These are phyloP conservation scores for Cladorrhinum sp. DNA, from an alignment of 2,329 filamentous ascomycete genomes.

Conservation along the genomic window DNA sequence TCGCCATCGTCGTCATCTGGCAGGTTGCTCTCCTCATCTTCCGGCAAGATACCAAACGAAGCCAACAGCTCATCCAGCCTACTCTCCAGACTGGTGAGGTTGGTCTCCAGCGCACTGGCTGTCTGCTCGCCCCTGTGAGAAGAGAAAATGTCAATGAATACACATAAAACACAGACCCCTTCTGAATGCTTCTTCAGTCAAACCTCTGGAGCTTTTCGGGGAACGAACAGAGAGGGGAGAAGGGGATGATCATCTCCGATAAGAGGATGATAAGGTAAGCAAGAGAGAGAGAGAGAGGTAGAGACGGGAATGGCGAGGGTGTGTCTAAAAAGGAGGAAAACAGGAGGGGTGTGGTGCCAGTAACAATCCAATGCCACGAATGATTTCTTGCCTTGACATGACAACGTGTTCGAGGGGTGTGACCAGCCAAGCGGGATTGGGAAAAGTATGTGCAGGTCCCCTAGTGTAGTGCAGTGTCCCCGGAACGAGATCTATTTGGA, in stretches of 20 bases:
- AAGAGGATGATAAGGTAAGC: neutral
- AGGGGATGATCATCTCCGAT: neutral
- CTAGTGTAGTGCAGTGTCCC: neutral
- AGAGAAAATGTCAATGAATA: neutral
- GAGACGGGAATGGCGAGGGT: no score
- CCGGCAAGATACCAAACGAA: constrained; percentile 38
- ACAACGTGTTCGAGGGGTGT: neutral
- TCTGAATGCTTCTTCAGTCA: neutral
- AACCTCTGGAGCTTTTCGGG: neutral
- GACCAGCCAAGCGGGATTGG: neutral
- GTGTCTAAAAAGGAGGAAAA: neutral
- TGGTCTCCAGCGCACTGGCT: constrained; percentile 51
- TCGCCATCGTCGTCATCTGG: constrained; percentile 12
- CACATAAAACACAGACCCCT: neutral
- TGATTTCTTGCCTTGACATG: neutral
- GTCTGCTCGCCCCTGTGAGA: constrained; percentile 51
- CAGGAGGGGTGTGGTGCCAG: neutral
- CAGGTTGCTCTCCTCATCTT: neutral
- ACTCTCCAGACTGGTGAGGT: constrained; percentile 50
- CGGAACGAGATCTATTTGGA: neutral
- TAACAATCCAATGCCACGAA: neutral
- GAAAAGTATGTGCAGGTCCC: neutral
- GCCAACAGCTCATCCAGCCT: constrained; percentile 55
- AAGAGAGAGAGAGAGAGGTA: neutral
- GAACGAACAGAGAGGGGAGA: neutral